These are phyloP conservation scores for Trypanosoma cruzi DNA, from an alignment of 208 protist genomes.

Conservation along the genomic window DNA sequence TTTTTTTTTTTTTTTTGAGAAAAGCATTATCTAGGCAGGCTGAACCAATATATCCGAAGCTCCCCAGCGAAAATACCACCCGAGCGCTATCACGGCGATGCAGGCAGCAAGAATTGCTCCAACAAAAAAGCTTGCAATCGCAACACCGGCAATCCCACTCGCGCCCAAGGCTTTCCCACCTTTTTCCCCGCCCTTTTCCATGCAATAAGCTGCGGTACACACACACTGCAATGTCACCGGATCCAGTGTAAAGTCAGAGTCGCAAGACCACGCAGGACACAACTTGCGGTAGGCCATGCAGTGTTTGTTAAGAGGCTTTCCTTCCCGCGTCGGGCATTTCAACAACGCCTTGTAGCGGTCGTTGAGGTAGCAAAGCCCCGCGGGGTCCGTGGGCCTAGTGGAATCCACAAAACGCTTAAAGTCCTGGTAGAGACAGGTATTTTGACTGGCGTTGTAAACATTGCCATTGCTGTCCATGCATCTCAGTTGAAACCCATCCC, in stretches of 20 bases:
- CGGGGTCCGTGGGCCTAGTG: constrained; percentile 41
- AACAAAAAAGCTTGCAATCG: constrained; percentile 3
- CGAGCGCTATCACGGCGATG: background rate
- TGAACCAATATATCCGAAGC: background rate
- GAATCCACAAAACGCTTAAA: constrained; percentile 56
- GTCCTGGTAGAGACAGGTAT: constrained; percentile 59
- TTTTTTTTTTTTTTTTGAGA: too few relatives aligned
- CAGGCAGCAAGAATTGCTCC: background rate
- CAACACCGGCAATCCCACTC: background rate
- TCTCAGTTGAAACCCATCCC: constrained; percentile 42
- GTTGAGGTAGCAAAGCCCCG: constrained; percentile 65
- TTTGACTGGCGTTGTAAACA: constrained; percentile 40
- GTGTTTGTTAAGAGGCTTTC: background rate
- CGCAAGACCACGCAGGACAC: constrained; percentile 51
- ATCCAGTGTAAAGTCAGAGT: constrained; percentile 32
- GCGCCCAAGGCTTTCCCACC: background rate
- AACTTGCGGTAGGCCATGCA: constrained; percentile 47
- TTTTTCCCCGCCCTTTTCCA: background rate
- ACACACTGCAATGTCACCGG: constrained; percentile 12
- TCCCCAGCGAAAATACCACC: background rate
- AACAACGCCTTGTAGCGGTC: constrained; percentile 36
- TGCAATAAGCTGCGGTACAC: background rate
- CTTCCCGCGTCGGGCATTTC: constrained; percentile 43
- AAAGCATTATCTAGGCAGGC: background rate
- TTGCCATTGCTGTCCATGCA: constrained; percentile 41